Evolutionary conservation across 345 rosid genomes (phyloP).

Genomic region (Brassica carinata): DNA sequence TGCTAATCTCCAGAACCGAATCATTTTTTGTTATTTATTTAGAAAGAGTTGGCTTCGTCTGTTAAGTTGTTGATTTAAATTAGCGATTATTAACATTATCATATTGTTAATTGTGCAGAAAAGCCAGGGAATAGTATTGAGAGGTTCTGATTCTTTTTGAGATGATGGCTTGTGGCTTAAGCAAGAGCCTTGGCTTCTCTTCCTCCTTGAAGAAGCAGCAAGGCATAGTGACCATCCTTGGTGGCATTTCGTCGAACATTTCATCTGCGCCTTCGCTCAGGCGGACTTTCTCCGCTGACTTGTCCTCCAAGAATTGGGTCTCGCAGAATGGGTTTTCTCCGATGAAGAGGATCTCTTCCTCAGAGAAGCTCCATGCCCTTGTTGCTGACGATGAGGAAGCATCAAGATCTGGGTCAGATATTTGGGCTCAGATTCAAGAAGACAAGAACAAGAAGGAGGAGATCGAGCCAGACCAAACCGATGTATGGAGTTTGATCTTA

Average conservation of each 20-base stretch:
- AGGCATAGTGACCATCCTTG: constrained; percentile 84
- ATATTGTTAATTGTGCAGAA: constrained; percentile 36
- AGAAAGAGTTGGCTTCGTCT: not conserved
- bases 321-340: constrained; percentile 52
- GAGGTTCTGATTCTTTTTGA: not conserved
- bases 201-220: constrained; percentile 52
- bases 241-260: constrained; percentile 36
- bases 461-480: constrained; percentile 43
- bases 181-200: constrained; percentile 51
- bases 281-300: constrained; percentile 80
- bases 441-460: constrained; percentile 37
- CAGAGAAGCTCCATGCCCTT: constrained; percentile 49
- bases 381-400: constrained; percentile 35
- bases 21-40: not conserved
- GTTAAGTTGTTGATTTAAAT: constrained; percentile 9
- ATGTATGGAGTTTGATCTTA: constrained; percentile 68
- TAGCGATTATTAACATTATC: constrained; percentile 42
- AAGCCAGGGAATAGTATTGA: constrained; percentile 18
- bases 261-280: constrained; percentile 57
- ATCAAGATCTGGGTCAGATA: constrained; percentile 38
- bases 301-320: constrained; percentile 78
- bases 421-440: constrained; percentile 56
- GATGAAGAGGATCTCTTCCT: constrained; percentile 60
- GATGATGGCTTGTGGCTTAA: constrained; percentile 54
- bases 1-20: not conserved